Evolutionary conservation across 805 yeast species (phyloP).

Genomic region (Ogataea pignaliae): DNA sequence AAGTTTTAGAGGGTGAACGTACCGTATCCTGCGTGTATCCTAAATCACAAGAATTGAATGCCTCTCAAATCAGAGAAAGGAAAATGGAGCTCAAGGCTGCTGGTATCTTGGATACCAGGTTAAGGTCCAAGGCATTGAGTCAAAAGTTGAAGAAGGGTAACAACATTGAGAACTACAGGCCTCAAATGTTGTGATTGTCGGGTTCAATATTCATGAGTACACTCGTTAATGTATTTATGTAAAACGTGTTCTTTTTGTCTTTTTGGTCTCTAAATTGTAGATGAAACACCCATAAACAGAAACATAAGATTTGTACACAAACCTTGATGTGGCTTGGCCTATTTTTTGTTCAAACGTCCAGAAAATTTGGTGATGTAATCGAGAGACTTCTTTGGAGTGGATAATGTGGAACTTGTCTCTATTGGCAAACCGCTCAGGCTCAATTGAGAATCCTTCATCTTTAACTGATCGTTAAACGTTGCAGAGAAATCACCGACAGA

Average conservation of each 20-base stretch:
- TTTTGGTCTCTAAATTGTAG: too few relatives aligned
- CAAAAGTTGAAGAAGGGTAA: slow-evolving; percentile 63
- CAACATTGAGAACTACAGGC: slow-evolving; percentile 74
- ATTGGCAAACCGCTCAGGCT: slow-evolving; percentile 9
- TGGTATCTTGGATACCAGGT: slow-evolving; percentile 19
- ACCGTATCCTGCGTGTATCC: slow-evolving; percentile 35
- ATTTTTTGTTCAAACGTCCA: slow-evolving; percentile 16
- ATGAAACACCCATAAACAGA: too few relatives aligned
- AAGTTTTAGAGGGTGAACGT: slow-evolving; percentile 54
- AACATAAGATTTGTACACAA: not conserved
- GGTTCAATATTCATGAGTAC: too few relatives aligned
- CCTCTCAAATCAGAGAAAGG: slow-evolving; percentile 7
- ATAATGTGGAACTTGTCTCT: slow-evolving; percentile 12
- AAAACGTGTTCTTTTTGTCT: not conserved
- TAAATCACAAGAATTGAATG: slow-evolving; percentile 14
- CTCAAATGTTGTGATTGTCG: slow-evolving; percentile 29
- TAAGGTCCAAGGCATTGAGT: slow-evolving; percentile 30
- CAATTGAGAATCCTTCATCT: slow-evolving; percentile 7
- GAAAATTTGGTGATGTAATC: slow-evolving; percentile 23
- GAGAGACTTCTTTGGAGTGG: slow-evolving; percentile 17
- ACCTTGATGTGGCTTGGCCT: not conserved
- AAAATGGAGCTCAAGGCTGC: slow-evolving; percentile 43
- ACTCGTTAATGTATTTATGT: not conserved
- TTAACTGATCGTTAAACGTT: slow-evolving; percentile 12
- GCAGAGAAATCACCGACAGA: slow-evolving; percentile 4